Conservation (phyloP, 306 rosid genomes). For the Pterocarpus macrocarpus region DNA sequence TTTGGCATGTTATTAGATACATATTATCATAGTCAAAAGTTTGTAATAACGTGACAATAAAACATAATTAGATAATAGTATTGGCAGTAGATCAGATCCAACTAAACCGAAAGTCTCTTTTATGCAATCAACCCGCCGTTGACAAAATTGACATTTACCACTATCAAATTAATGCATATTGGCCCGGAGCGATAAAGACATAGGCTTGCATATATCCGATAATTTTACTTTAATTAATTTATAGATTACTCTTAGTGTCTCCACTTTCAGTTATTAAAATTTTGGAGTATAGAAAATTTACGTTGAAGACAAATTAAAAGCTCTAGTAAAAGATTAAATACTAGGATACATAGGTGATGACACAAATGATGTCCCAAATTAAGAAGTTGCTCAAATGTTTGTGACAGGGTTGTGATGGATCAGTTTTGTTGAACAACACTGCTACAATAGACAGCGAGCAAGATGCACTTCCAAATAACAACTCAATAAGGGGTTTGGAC, state of each 20-base stretch:
- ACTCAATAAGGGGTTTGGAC: conserved; percentile 64
- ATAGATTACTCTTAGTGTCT: not conserved
- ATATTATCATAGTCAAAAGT: too few relatives aligned
- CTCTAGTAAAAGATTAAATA: not conserved
- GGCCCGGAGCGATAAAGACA: not conserved
- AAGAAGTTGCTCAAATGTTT: not conserved
- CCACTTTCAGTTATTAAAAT: not conserved
- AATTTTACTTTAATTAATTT: not conserved
- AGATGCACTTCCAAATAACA: conserved; percentile 38
- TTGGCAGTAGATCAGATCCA: too few relatives aligned
- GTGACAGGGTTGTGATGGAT: conserved; percentile 72
- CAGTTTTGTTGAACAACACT: conserved; percentile 57
- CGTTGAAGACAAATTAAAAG: not conserved
- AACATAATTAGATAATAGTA: too few relatives aligned
- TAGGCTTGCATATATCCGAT: not conserved
- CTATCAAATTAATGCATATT: not conserved
- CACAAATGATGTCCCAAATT: not conserved
- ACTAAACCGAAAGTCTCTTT: not conserved
- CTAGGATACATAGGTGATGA: too few relatives aligned
- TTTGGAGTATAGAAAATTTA: not conserved
- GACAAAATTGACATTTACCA: not conserved
- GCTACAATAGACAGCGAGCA: conserved; percentile 60
- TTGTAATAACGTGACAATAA: too few relatives aligned
- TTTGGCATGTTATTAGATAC: too few relatives aligned
- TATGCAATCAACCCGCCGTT: not conserved